Evolutionary conservation across 2,329 filamentous ascomycete genomes (phyloP), one percentile per base, ranked within the genome.

Genomic region (Colletotrichum scovillei): DNA sequence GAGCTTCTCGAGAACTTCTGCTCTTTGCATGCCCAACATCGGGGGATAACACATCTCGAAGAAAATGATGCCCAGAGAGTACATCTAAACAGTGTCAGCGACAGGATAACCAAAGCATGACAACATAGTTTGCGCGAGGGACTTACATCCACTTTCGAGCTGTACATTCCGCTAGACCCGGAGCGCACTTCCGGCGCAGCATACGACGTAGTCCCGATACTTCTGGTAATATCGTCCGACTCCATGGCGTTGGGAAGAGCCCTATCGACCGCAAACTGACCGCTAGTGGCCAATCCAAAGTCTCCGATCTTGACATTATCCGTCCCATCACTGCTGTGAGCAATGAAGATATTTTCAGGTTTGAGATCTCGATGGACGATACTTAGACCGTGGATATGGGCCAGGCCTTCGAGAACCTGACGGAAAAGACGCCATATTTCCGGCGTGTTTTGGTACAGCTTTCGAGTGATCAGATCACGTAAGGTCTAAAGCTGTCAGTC

Each of bases 281-380:
- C 95, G 75, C 93, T 97, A 0, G 95, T 98, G 22, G 97, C 97
- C 46, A 99, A 87, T 5, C 97, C 97, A 81, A 99, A 98, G 79
- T 99, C 97, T 56, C 97, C 97, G 77, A 99, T 98, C 76, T 97
- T 97, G 49, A 97, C 95, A 77, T 97, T 97, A 75, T 95, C 94
- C 3, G 92, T 89, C 8, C 93, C 91, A 78, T 98, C 96, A 3
- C 86, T 81, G 28, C 88, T 86, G 52, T 87, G 86, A 46, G 86
- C 87, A 76, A 99, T 97, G 83, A 99, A 99, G 35, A 99, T 92
- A 76, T 99, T 99, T 80, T 98, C 97, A 0, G 97, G 97, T 80
- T 99, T 99, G 32, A 99, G 87, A 81, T 99, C 97, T 9, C 97
- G 93, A 81, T 99, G 97, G 16, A 98, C 97, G 76, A 99, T 97